These are phyloP conservation scores for Sporothrix phasma DNA, from an alignment of 2,329 filamentous ascomycete species.

Conservation along the genomic window DNA sequence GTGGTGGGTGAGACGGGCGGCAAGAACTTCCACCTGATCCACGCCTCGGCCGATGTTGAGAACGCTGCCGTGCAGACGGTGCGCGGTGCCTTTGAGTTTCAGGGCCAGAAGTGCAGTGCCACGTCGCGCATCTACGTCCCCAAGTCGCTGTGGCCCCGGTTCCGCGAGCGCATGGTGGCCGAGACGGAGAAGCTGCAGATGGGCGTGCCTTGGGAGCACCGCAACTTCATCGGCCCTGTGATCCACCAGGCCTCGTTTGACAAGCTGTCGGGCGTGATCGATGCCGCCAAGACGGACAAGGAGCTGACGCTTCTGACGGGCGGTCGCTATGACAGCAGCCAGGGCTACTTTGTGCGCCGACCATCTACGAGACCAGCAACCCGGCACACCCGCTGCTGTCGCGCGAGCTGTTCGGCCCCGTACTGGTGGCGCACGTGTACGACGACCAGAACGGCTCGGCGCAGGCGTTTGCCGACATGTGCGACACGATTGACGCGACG, in stretches of 20 bases:
- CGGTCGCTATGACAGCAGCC: slow-evolving; percentile 33
- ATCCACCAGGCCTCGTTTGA: slow-evolving; percentile 39
- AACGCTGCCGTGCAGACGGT: slow-evolving; percentile 38
- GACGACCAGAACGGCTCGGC: slow-evolving; percentile 33
- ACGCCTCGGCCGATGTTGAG: slow-evolving; percentile 36
- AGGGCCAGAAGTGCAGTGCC: slow-evolving; percentile 43
- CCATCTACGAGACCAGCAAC: slow-evolving; percentile 34
- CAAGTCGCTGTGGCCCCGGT: slow-evolving; percentile 30
- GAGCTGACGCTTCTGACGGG: slow-evolving; percentile 35
- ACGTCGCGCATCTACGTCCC: slow-evolving; percentile 48
- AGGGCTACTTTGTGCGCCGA: slow-evolving; percentile 38
- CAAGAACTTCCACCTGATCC: slow-evolving; percentile 44
- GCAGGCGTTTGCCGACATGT: slow-evolving; percentile 38
- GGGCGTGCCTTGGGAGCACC: slow-evolving; percentile 26
- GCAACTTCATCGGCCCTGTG: slow-evolving; percentile 38
- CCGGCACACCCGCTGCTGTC: slow-evolving; percentile 36
- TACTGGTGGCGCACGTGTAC: slow-evolving; percentile 39
- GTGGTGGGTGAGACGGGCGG: slow-evolving; percentile 42
- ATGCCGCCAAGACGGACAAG: slow-evolving; percentile 33
- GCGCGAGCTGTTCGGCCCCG: slow-evolving; percentile 40
- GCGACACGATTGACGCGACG: slow-evolving; percentile 57
- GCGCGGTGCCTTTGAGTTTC: slow-evolving; percentile 40
- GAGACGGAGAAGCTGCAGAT: slow-evolving; percentile 27
- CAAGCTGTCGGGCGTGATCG: slow-evolving; percentile 36
- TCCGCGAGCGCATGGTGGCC: slow-evolving; percentile 30